These are phyloP conservation scores for Hericium erinaceus DNA, from an alignment of 768 basidiomycete genomes.

Conservation along the genomic window DNA sequence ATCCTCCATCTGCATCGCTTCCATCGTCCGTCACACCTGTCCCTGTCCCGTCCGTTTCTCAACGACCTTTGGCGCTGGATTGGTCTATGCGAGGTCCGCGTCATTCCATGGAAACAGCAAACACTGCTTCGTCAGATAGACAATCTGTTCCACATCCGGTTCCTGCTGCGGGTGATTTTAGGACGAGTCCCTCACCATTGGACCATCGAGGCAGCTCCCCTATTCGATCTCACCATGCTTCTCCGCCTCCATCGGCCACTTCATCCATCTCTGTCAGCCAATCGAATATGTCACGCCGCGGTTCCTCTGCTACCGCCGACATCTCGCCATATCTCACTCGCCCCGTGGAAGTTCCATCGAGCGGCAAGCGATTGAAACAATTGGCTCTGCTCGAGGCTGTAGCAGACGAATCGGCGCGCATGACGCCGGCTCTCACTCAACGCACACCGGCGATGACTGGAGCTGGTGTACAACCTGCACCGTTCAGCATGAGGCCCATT, in stretches of 20 bases:
- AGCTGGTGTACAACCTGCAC: not conserved
- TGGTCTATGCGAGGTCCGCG: constrained; percentile 1
- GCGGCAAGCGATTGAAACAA: constrained; percentile 58
- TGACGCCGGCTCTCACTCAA: constrained; percentile 31
- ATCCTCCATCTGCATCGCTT: not conserved
- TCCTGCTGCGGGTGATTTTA: not conserved
- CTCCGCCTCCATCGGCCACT: not conserved
- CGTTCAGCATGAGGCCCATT: not conserved
- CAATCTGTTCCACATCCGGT: not conserved
- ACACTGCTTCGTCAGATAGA: too few relatives aligned
- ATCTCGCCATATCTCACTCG: constrained; percentile 62
- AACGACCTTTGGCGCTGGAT: not conserved
- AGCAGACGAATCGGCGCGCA: constrained; percentile 62
- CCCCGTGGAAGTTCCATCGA: constrained; percentile 42
- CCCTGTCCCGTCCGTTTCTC: not conserved
- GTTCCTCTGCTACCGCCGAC: constrained; percentile 45
- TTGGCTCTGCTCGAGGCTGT: constrained; percentile 64
- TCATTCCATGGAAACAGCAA: not conserved
- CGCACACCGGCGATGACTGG: not conserved
- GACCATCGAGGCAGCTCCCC: not conserved
- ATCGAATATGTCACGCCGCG: constrained; percentile 25
- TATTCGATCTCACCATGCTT: not conserved
- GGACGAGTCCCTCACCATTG: not conserved
- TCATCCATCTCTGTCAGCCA: constrained; percentile 10
- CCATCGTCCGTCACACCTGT: not conserved